Evolutionary conservation across 108 stramenopile genomes (phyloP), one percentile per base, ranked within the genome.

Genomic region (Nitzschia sp.): DNA sequence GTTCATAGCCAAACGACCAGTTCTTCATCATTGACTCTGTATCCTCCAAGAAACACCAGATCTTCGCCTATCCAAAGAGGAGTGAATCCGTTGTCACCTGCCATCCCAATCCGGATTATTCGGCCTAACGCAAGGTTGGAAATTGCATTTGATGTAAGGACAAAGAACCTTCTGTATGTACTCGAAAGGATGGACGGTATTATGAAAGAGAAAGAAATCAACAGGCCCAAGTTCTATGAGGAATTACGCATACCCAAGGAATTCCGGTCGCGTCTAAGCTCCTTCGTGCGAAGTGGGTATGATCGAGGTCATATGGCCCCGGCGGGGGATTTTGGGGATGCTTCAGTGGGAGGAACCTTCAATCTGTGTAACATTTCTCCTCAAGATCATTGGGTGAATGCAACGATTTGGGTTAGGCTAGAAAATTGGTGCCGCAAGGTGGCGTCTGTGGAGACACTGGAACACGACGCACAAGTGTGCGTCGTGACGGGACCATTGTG

Each of bases 291-390:
- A 15, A 76, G 80, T 22, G 91, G 87, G 1, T 92, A 81, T 53
- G 91, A 92, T 72, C 75, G 88, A 22, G 91, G 91, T 8, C 90
- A 91, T 63, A 51, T 86, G 69, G 85, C 87, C 50, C 80, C 84
- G 7, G 85, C 85, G 20, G 83, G 82, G 0, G 82, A 88, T 59
- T 87, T 82, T 72, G 50, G 46, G 7, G 19, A 38, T 3, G 52
- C 8, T 25, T 62, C n/a, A 11, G 65, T 53, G 3, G 10, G 19
- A 37, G 86, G 83, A 67, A 86, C 86, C 19, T 91, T 83, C 59
- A 67, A 51, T 15, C 65, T 88, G 15, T 73, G 73, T 62, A 91
- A 91, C 64, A 69, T 78, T 0, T 79, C 77, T 14, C 90, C 90
- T 0, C 90, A 91, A 65, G 10, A 61, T 22, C 67, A 81, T 29